Percentiles rank a stretch among this genome's conserved stretches.
Conservation (phyloP, 2,329 filamentous ascomycete species). For the Didymella segeticola region DNA sequence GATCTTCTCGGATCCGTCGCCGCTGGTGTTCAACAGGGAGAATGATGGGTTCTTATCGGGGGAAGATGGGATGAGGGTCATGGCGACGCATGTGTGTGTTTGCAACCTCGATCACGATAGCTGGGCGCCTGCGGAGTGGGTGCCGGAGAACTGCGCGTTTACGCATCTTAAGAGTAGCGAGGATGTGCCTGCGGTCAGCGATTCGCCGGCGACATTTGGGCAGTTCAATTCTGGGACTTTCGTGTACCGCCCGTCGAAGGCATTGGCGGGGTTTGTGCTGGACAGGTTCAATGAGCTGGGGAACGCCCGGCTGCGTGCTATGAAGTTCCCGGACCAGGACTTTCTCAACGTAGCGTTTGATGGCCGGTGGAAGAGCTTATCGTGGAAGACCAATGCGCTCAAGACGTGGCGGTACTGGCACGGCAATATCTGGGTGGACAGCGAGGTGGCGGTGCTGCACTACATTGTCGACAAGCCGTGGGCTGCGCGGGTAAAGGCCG, state of each 20-base stretch:
- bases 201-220: constrained; percentile 48
- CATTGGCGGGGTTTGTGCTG: constrained; percentile 51
- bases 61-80: constrained; percentile 46
- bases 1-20: constrained; percentile 51
- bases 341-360: constrained; percentile 59
- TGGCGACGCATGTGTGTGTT: constrained; percentile 59
- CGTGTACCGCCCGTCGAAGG: constrained; percentile 54
- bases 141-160: constrained; percentile 57
- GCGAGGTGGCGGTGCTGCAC: constrained; percentile 57
- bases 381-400: constrained; percentile 61
- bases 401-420: constrained; percentile 64
- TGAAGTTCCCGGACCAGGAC: constrained; percentile 62
- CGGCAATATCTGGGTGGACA: constrained; percentile 58
- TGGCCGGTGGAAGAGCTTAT: constrained; percentile 52
- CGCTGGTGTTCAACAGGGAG: constrained; percentile 50
- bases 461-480: constrained; percentile 66
- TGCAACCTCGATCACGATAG: constrained; percentile 60
- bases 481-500: constrained; percentile 51
- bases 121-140: constrained; percentile 60
- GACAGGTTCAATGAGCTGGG: constrained; percentile 50
- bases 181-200: constrained; percentile 43
- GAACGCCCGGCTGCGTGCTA: constrained; percentile 45
- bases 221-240: constrained; percentile 62
- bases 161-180: constrained; percentile 48
- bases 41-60: constrained; percentile 43